These are phyloP conservation scores for Hymenoscyphus fructigenus DNA, from an alignment of 2,329 filamentous ascomycete species.

Conservation along the genomic window DNA sequence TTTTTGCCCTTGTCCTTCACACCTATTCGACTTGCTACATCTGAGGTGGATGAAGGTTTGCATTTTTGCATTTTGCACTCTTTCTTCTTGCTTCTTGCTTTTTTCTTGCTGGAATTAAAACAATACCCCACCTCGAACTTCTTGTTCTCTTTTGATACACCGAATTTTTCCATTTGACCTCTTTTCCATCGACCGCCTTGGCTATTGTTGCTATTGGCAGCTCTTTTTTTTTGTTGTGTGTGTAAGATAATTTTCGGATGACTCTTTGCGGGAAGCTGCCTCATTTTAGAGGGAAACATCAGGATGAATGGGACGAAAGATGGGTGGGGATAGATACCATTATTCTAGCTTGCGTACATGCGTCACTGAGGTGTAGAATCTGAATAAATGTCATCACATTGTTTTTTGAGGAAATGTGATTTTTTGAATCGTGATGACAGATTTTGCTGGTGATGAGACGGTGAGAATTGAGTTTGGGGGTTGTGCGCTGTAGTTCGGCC, in stretches of 20 bases:
- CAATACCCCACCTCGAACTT: neutral
- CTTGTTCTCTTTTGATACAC: too few relatives aligned
- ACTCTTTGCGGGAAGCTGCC: neutral
- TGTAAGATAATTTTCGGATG: neutral
- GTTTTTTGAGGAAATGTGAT: too few relatives aligned
- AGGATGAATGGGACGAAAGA: neutral
- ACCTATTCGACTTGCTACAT: neutral
- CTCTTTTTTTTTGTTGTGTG: neutral
- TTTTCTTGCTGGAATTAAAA: neutral
- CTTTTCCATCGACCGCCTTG: neutral
- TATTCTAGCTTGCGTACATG: too few relatives aligned
- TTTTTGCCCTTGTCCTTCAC: neutral
- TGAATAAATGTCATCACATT: too few relatives aligned
- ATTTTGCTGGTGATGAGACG: too few relatives aligned
- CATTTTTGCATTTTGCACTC: conserved; percentile 3
- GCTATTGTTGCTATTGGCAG: conserved; percentile 2
- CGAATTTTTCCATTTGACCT: neutral
- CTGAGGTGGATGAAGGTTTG: neutral
- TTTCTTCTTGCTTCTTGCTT: too few relatives aligned
- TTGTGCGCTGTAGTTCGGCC: too few relatives aligned
- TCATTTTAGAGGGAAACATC: neutral
- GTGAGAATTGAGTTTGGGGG: too few relatives aligned
- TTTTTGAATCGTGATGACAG: too few relatives aligned
- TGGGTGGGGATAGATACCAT: neutral
- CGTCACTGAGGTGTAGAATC: too few relatives aligned